Percentiles rank a stretch among this genome's conserved stretches.
These are phyloP conservation scores for Capsicum pubescens DNA, from an alignment of 257 asterid genomes.

Conservation along the genomic window DNA sequence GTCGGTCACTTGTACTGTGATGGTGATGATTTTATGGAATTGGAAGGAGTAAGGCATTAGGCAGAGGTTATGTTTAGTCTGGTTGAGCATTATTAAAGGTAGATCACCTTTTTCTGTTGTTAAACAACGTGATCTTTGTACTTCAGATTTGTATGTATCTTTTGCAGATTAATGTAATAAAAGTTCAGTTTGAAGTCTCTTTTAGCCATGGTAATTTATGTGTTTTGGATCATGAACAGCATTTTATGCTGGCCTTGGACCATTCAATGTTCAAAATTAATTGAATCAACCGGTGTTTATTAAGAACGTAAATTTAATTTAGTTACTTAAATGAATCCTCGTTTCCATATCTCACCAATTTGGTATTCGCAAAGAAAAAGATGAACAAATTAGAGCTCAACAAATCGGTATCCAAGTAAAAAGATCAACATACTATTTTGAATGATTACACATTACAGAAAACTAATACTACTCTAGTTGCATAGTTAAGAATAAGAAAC, in stretches of 20 bases:
- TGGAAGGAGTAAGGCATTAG: slow-evolving; percentile 5
- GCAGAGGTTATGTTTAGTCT: not conserved
- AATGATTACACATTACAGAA: no score
- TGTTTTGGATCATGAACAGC: no score
- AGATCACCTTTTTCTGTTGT: not conserved
- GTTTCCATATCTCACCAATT: no score
- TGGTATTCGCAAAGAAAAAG: no score
- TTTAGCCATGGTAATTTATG: not conserved
- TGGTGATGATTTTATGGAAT: not conserved
- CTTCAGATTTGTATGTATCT: not conserved
- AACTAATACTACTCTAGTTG: no score
- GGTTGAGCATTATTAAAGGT: not conserved
- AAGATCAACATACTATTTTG: no score
- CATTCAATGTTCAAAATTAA: no score
- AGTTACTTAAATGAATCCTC: no score
- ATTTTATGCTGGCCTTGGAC: no score
- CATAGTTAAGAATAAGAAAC: not conserved
- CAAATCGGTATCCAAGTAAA: no score
- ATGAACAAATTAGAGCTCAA: no score
- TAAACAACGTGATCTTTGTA: not conserved
- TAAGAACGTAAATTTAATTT: not conserved
- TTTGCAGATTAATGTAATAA: not conserved
- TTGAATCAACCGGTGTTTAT: not conserved
- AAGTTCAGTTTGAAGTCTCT: not conserved
- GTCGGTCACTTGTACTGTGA: not conserved